These are phyloP conservation scores for Fulvia fulva DNA, from an alignment of 2,329 filamentous ascomycete species.

Conservation along the genomic window DNA sequence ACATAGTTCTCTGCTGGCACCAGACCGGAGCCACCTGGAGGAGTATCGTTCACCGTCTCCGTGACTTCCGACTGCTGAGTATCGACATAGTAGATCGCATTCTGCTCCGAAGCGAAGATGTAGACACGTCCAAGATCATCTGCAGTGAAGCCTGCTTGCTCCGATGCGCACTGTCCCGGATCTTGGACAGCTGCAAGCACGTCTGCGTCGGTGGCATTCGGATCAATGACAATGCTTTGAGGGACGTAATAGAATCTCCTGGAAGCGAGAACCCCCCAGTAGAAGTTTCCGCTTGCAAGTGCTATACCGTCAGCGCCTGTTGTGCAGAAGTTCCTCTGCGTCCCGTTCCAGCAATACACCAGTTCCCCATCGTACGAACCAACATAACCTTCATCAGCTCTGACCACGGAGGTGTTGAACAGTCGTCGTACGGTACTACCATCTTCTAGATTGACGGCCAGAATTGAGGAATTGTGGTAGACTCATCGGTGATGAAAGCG, in stretches of 20 bases:
- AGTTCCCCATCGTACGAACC: constrained; percentile 35
- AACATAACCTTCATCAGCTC: constrained; percentile 39
- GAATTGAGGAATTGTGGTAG: constrained; percentile 35
- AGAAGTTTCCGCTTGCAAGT: constrained; percentile 39
- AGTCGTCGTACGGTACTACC: constrained; percentile 36
- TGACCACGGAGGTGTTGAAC: constrained; percentile 37
- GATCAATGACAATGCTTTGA: constrained; percentile 35
- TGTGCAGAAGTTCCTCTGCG: constrained; percentile 19
- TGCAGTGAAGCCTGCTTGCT: constrained; percentile 43
- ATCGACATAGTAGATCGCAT: constrained; percentile 44
- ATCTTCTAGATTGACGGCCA: constrained; percentile 39
- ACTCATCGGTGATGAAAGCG: constrained; percentile 43
- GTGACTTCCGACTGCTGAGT: constrained; percentile 35
- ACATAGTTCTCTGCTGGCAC: constrained; percentile 37
- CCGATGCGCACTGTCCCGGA: constrained; percentile 38
- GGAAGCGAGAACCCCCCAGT: constrained; percentile 42
- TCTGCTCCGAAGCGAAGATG: constrained; percentile 42
- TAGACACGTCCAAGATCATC: constrained; percentile 42
- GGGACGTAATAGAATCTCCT: constrained; percentile 41
- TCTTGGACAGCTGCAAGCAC: constrained; percentile 37
- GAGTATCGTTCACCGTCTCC: constrained; percentile 34
- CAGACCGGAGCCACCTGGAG: constrained; percentile 32
- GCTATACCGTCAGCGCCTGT: constrained; percentile 33
- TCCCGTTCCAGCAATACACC: constrained; percentile 28
- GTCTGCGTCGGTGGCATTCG: constrained; percentile 33